phyloP scores from a whole-genome alignment of 805 yeast genomes.

The Tetrapisispora nanseiensis region DNA sequence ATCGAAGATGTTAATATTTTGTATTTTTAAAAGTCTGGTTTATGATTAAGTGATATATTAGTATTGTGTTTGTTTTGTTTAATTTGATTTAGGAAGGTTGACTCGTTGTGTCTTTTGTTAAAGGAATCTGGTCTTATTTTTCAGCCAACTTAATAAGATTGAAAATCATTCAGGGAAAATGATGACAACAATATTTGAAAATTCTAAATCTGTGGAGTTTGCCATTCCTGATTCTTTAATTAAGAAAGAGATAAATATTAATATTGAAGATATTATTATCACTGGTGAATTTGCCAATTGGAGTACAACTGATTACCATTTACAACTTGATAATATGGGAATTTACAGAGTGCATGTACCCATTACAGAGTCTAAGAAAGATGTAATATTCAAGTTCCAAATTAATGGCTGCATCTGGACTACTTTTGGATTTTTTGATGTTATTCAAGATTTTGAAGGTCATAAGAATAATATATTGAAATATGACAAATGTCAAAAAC shows the following conservation, averaged over 20 bases:
- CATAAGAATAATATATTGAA: constrained; percentile 17
- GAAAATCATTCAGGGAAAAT: neutral
- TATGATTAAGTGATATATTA: no score
- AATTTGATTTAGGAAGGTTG: no score
- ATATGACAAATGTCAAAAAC: constrained; percentile 9
- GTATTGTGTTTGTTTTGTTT: no score
- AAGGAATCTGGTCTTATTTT: no score
- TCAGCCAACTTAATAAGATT: no score
- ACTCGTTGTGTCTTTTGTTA: no score
- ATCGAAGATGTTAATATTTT: no score
- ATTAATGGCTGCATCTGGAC: constrained; percentile 21
- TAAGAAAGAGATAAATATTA: neutral
- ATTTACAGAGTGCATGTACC: constrained; percentile 15
- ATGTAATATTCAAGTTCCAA: constrained; percentile 16
- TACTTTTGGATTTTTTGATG: constrained; percentile 19
- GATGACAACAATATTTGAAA: neutral
- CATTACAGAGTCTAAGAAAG: constrained; percentile 6
- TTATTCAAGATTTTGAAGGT: constrained; percentile 16
- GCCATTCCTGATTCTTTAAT: neutral
- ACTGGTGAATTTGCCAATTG: constrained; percentile 27
- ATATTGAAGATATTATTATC: constrained; percentile 9
- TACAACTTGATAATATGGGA: constrained; percentile 8
- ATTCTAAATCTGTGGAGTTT: neutral
- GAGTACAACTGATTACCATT: constrained; percentile 11
- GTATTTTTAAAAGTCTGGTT: no score